Evolutionary conservation across 1,284 basidiomycete genomes (phyloP).

Genomic region (Mycosarcoma mackinlayi): DNA sequence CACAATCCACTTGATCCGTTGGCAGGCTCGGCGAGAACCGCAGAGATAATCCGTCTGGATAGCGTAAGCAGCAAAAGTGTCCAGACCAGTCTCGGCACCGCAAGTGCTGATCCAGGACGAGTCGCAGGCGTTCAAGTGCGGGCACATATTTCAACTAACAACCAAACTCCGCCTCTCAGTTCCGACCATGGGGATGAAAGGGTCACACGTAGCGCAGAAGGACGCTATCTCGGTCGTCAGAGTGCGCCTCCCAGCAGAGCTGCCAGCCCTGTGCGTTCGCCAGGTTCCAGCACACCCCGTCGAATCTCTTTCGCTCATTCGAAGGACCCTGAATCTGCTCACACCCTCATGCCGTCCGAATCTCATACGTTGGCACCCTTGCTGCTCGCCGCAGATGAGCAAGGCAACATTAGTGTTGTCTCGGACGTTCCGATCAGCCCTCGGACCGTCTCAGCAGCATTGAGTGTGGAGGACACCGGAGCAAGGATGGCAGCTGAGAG

Average conservation of each 20-base stretch:
- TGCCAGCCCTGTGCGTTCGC: slow-evolving; percentile 24
- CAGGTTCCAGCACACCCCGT: slow-evolving; percentile 12
- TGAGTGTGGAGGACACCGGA: background rate
- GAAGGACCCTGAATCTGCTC: background rate
- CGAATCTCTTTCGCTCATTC: slow-evolving; percentile 12
- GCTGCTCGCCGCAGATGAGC: slow-evolving; percentile 35
- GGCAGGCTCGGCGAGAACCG: slow-evolving; percentile 24
- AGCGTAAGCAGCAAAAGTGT: slow-evolving; percentile 28
- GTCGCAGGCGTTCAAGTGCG: background rate
- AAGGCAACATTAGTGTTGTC: slow-evolving; percentile 43
- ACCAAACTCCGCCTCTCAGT: slow-evolving; percentile 16
- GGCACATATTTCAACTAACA: background rate
- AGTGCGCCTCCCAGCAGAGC: slow-evolving; percentile 30
- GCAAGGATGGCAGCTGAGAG: background rate
- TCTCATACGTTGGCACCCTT: slow-evolving; percentile 14
- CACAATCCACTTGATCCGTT: slow-evolving; percentile 12
- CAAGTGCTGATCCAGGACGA: background rate
- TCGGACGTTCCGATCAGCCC: slow-evolving; percentile 28
- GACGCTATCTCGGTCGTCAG: slow-evolving; percentile 37
- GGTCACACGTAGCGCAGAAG: slow-evolving; percentile 18
- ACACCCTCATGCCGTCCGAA: background rate
- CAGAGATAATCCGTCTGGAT: slow-evolving; percentile 43
- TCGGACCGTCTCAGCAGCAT: slow-evolving; percentile 2
- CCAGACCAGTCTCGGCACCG: background rate
- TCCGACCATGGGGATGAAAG: slow-evolving; percentile 1